Conservation (phyloP, 345 rosid species). For the Ailanthus altissimus region DNA sequence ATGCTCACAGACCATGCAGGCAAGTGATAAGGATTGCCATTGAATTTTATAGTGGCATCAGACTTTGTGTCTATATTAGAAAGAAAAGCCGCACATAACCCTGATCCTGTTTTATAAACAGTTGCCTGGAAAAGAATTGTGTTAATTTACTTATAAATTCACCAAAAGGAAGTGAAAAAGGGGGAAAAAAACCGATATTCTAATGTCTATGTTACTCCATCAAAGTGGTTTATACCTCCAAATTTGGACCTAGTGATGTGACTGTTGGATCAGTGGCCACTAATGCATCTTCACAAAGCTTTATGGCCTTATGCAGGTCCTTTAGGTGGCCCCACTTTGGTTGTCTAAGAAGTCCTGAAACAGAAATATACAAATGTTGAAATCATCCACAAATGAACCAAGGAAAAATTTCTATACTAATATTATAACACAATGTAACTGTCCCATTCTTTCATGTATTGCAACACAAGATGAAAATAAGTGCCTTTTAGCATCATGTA, state of each 20-base stretch:
- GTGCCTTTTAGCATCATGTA: background rate
- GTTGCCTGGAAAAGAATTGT: slow-evolving; percentile 53
- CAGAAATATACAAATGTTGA: slow-evolving; percentile 11
- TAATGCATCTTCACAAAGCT: slow-evolving; percentile 80
- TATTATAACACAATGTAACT: background rate
- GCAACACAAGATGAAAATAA: background rate
- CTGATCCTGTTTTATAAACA: slow-evolving; percentile 67
- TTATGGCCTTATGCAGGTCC: slow-evolving; percentile 87
- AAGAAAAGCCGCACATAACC: slow-evolving; percentile 82
- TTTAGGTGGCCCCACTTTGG: slow-evolving; percentile 97
- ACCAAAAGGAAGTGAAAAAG: too few relatives aligned
- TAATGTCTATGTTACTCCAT: background rate
- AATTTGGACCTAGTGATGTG: slow-evolving; percentile 68
- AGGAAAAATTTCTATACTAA: background rate
- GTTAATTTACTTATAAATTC: background rate
- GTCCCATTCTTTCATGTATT: background rate
- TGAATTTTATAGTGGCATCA: slow-evolving; percentile 67
- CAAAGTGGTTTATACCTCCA: slow-evolving; percentile 56
- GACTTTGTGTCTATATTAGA: slow-evolving; percentile 63
- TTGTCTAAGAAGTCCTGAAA: slow-evolving; percentile 74
- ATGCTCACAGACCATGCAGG: slow-evolving; percentile 99
- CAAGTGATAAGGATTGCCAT: slow-evolving; percentile 65
- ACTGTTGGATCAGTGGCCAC: slow-evolving; percentile 70
- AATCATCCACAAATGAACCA: slow-evolving; percentile 2
- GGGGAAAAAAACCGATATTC: background rate